A percentile compares a stretch with the other conserved stretches of the same genome.
These are phyloP conservation scores for Eutrema yunnanense DNA, from an alignment of 345 rosid genomes.

Conservation along the genomic window DNA sequence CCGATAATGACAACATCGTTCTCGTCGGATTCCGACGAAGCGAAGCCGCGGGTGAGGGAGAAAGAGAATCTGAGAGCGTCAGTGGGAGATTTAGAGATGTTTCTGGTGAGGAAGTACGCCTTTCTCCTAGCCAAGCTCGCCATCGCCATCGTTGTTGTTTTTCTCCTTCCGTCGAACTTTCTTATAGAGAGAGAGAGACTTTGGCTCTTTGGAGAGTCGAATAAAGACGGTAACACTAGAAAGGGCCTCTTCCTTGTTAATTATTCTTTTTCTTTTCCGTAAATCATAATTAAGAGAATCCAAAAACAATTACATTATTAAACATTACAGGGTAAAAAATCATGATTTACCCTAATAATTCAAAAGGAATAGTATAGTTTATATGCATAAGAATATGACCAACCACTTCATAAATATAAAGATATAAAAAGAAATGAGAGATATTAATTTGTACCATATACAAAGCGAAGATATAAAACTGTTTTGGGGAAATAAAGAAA, in stretches of 20 bases:
- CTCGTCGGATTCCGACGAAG: slow-evolving; percentile 81
- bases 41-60: slow-evolving; percentile 69
- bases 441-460: neutral
- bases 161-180: slow-evolving; percentile 6
- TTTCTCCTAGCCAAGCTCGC: slow-evolving; percentile 81
- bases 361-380: neutral
- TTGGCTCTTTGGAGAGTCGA: slow-evolving; percentile 21
- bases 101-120: slow-evolving; percentile 50
- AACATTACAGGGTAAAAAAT: neutral
- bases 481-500: neutral
- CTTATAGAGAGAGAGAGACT: slow-evolving; percentile 5
- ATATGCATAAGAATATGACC: neutral
- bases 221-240: slow-evolving; percentile 9
- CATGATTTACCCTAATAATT: neutral
- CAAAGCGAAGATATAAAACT: neutral
- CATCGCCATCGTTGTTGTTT: slow-evolving; percentile 59
- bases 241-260: neutral
- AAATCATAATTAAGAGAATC: neutral
- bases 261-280: neutral
- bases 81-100: slow-evolving; percentile 39
- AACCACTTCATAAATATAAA: neutral
- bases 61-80: slow-evolving; percentile 52
- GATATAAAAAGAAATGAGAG: neutral
- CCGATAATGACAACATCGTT: slow-evolving; percentile 95
- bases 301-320: neutral